These are phyloP conservation scores for Gymnopus androsaceus DNA, from an alignment of 1,284 basidiomycete genomes.

Conservation along the genomic window DNA sequence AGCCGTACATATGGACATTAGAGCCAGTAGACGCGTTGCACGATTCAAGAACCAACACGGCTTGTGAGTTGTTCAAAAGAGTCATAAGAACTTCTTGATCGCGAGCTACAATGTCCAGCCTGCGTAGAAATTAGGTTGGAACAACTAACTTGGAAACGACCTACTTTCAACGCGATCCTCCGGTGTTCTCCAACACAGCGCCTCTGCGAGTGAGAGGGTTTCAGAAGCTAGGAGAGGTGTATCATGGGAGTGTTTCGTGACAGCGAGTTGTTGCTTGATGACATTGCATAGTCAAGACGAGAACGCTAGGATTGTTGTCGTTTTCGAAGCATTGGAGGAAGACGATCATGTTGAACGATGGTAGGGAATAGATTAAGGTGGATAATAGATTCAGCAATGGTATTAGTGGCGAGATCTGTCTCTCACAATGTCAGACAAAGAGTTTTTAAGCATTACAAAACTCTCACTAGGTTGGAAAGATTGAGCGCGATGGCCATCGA, in stretches of 20 bases:
- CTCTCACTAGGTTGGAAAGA: slow-evolving; percentile 43
- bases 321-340: slow-evolving; percentile 34
- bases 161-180: slow-evolving; percentile 43
- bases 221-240: slow-evolving; percentile 40
- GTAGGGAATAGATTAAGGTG: slow-evolving; percentile 48
- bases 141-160: slow-evolving; percentile 46
- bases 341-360: slow-evolving; percentile 45
- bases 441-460: slow-evolving; percentile 2
- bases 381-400: slow-evolving; percentile 57
- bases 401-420: slow-evolving; percentile 46
- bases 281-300: slow-evolving; percentile 45
- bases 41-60: slow-evolving; percentile 51
- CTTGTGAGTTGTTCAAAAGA: slow-evolving; percentile 52
- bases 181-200: slow-evolving; percentile 49
- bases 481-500: slow-evolving; percentile 38
- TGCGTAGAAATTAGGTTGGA: not conserved
- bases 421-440: slow-evolving; percentile 11
- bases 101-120: slow-evolving; percentile 7
- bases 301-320: slow-evolving; percentile 33
- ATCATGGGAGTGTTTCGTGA: slow-evolving; percentile 28
- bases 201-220: slow-evolving; percentile 52
- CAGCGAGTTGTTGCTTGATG: slow-evolving; percentile 40
- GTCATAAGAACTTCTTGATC: slow-evolving; percentile 43
- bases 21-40: slow-evolving; percentile 48
- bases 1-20: slow-evolving; percentile 54